These are phyloP conservation scores for Fusarium subtropicale DNA, from an alignment of 2,329 filamentous ascomycete species.

Conservation along the genomic window DNA sequence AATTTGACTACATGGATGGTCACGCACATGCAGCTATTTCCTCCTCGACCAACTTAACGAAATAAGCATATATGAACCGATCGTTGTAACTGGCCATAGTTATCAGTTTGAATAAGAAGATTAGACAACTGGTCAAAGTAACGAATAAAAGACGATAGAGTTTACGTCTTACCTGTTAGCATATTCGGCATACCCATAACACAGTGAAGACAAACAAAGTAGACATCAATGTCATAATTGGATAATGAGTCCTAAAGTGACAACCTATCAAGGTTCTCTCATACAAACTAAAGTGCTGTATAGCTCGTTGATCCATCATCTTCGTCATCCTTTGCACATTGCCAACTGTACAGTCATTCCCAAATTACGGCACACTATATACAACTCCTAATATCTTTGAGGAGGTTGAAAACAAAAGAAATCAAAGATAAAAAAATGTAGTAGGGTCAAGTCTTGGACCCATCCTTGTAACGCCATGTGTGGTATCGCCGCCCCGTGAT, in stretches of 20 bases:
- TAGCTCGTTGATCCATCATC: constrained; percentile 29
- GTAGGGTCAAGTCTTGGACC: constrained; percentile 29
- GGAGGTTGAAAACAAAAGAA: constrained; percentile 27
- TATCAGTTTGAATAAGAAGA: neutral
- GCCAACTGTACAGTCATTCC: constrained; percentile 19
- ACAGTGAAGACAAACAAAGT: neutral
- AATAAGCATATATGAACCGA: neutral
- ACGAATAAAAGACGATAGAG: neutral
- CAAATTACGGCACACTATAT: constrained; percentile 32
- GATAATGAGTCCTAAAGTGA: constrained; percentile 22
- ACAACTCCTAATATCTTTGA: constrained; percentile 19
- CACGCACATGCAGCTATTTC: neutral
- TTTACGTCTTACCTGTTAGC: too few species aligned
- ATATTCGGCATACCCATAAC: neutral
- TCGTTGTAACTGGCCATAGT: neutral
- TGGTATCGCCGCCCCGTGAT: constrained; percentile 39
- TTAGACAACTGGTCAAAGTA: neutral
- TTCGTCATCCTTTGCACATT: constrained; percentile 20
- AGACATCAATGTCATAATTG: constrained; percentile 30
- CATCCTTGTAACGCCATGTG: constrained; percentile 32
- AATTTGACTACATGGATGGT: neutral
- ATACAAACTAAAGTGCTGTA: constrained; percentile 43
- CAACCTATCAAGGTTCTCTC: constrained; percentile 12
- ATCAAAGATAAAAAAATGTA: constrained; percentile 21
- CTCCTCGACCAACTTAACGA: neutral